Evolutionary conservation across 2,329 filamentous ascomycete genomes (phyloP).

Genomic region (Fusarium odoratissimum): DNA sequence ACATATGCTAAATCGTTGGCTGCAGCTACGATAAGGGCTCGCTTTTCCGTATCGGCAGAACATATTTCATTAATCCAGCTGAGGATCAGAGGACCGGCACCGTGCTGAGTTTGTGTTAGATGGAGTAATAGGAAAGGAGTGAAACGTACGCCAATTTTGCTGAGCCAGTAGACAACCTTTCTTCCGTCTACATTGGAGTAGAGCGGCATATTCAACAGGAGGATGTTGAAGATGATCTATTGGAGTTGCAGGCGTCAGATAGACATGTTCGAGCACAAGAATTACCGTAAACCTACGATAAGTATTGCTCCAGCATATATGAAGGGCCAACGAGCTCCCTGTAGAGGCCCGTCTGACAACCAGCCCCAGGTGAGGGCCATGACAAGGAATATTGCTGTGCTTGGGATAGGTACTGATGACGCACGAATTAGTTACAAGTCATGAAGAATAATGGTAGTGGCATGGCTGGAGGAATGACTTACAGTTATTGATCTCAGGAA

Average conservation of each 20-base stretch:
- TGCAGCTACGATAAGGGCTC: slow-evolving; percentile 24
- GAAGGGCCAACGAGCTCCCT: slow-evolving; percentile 27
- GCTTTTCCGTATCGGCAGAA: slow-evolving; percentile 34
- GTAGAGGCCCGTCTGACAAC: slow-evolving; percentile 32
- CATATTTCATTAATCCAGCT: slow-evolving; percentile 43
- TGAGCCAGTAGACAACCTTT: slow-evolving; percentile 37
- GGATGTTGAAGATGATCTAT: slow-evolving; percentile 24
- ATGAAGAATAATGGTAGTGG: not conserved
- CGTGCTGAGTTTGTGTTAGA: not conserved
- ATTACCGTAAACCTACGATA: not conserved
- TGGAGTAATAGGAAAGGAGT: not conserved
- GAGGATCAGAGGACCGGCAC: slow-evolving; percentile 37
- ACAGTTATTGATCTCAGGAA: slow-evolving; percentile 4
- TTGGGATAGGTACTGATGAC: slow-evolving; percentile 17
- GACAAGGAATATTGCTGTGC: slow-evolving; percentile 29
- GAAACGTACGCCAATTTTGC: slow-evolving; percentile 35
- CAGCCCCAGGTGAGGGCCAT: slow-evolving; percentile 32
- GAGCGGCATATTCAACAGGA: slow-evolving; percentile 28
- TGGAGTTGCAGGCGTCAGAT: not conserved
- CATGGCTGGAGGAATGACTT: not conserved
- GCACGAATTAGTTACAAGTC: not conserved
- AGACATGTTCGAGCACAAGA: too few relatives aligned
- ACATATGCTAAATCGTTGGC: slow-evolving; percentile 30
- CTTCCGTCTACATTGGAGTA: slow-evolving; percentile 19
- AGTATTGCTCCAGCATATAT: slow-evolving; percentile 32